Conservation (phyloP, 805 yeast genomes). For the Zygosaccharomyces lentus region DNA sequence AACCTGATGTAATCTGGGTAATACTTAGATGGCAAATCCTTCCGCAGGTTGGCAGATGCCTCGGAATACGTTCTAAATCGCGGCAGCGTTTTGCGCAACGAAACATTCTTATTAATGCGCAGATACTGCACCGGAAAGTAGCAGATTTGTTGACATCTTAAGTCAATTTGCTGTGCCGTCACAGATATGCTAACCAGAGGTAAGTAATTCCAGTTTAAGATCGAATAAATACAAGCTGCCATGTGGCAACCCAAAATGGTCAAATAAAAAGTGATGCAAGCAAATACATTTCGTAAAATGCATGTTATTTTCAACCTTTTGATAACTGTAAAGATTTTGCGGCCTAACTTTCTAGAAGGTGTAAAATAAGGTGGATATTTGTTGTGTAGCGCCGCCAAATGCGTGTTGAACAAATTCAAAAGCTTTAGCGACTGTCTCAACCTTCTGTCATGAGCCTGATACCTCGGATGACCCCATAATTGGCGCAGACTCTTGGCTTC, state of each 20-base stretch:
- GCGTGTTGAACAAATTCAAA: conserved; percentile 25
- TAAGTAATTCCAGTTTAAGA: conserved; percentile 18
- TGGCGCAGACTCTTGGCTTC: conserved; percentile 12
- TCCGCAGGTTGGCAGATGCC: conserved; percentile 16
- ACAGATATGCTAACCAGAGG: conserved; percentile 42
- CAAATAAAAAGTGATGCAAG: conserved; percentile 7
- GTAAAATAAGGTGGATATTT: conserved; percentile 13
- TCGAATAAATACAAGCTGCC: conserved; percentile 17
- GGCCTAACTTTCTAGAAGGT: conserved; percentile 9
- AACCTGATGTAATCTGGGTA: conserved; percentile 67
- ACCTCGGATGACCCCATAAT: conserved; percentile 15
- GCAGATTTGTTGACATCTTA: conserved; percentile 69
- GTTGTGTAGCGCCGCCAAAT: conserved; percentile 18
- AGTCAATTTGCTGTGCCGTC: conserved; percentile 72
- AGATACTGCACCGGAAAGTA: conserved; percentile 76
- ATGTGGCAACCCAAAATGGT: conserved; percentile 13
- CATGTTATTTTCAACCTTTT: neutral
- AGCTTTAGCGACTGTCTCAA: conserved; percentile 19
- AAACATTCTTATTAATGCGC: conserved; percentile 38
- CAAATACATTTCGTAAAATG: neutral
- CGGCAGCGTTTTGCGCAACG: conserved; percentile 14
- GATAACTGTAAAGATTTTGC: neutral
- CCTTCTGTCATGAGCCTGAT: conserved; percentile 11
- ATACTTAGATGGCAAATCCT: conserved; percentile 40
- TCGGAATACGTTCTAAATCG: conserved; percentile 15